Percentiles rank a stretch among this genome's conserved stretches.
These are phyloP conservation scores for Trametes sp. DNA, from an alignment of 1,284 basidiomycete genomes.

Conservation along the genomic window DNA sequence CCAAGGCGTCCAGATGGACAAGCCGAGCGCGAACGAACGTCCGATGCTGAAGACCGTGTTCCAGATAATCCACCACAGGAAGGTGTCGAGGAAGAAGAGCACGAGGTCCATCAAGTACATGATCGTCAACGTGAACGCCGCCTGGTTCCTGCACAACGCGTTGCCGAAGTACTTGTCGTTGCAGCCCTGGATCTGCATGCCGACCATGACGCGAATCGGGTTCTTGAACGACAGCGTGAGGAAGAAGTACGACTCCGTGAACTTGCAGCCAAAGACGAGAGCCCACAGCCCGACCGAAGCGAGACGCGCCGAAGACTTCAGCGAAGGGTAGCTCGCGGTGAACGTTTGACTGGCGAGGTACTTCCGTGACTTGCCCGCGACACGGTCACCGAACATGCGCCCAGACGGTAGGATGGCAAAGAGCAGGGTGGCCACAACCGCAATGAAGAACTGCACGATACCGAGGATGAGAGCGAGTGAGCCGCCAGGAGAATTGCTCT, in stretches of 20 bases:
- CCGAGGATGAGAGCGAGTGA: conserved; percentile 85
- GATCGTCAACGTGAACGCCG: conserved; percentile 90
- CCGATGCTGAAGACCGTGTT: conserved; percentile 94
- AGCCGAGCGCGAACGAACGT: conserved; percentile 87
- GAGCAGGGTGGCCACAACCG: conserved; percentile 80
- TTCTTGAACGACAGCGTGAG: conserved; percentile 92
- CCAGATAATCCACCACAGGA: conserved; percentile 98
- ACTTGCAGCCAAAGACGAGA: conserved; percentile 93
- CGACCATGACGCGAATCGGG: conserved; percentile 90
- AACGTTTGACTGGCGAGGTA: conserved; percentile 97
- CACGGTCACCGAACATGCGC: conserved; percentile 94
- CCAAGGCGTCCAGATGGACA: conserved; percentile 98
- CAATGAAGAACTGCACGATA: conserved; percentile 93
- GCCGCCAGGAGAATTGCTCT: conserved; percentile 65
- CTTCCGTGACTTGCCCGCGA: conserved; percentile 91
- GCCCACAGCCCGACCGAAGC: conserved; percentile 86
- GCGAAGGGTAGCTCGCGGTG: conserved; percentile 88
- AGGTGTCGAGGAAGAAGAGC: conserved; percentile 96
- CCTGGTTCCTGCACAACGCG: conserved; percentile 86
- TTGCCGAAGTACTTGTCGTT: conserved; percentile 84
- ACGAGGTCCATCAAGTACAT: conserved; percentile 97
- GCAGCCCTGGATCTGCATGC: conserved; percentile 92
- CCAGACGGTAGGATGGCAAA: conserved; percentile 92
- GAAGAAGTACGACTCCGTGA: conserved; percentile 96
- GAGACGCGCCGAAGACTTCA: conserved; percentile 66